Conservation (phyloP, 2,329 filamentous ascomycete species). For the Ophiostoma himal-ulmi region DNA sequence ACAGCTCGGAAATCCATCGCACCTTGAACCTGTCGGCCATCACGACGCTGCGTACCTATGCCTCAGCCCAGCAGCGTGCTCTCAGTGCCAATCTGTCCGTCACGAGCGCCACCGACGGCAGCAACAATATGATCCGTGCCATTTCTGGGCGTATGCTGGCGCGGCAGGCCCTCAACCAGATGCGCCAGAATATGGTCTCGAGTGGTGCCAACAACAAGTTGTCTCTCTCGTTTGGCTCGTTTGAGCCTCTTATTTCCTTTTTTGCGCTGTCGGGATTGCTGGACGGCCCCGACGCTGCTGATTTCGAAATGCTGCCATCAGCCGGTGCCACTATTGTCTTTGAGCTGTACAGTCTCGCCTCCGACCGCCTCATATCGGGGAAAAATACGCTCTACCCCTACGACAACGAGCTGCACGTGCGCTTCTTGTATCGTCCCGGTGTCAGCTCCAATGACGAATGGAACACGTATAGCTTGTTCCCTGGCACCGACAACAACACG, state of each 20-base stretch:
- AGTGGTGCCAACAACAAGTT: constrained; percentile 42
- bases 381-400: constrained; percentile 30
- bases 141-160: constrained; percentile 51
- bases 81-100: constrained; percentile 49
- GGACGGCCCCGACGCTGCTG: constrained; percentile 50
- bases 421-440: constrained; percentile 49
- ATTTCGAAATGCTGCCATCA: constrained; percentile 48
- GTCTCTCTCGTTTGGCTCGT: constrained; percentile 49
- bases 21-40: constrained; percentile 42
- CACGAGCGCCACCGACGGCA: constrained; percentile 42
- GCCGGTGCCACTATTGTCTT: constrained; percentile 72
- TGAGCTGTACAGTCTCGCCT: constrained; percentile 49
- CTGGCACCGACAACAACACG: constrained; percentile 38
- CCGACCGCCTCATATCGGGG: constrained; percentile 29
- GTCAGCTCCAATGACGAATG: neutral
- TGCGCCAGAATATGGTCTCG: constrained; percentile 40
- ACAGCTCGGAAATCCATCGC: constrained; percentile 42
- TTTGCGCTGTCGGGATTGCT: constrained; percentile 46
- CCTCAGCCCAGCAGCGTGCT: constrained; percentile 60
- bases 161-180: constrained; percentile 38
- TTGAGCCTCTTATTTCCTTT: constrained; percentile 51
- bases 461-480: neutral
- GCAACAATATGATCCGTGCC: constrained; percentile 35
- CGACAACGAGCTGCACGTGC: constrained; percentile 42
- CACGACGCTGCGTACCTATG: constrained; percentile 54